Base-by-base conservation (phyloP, 352 stramenopile species). In the Pythium diclinum region DNA sequence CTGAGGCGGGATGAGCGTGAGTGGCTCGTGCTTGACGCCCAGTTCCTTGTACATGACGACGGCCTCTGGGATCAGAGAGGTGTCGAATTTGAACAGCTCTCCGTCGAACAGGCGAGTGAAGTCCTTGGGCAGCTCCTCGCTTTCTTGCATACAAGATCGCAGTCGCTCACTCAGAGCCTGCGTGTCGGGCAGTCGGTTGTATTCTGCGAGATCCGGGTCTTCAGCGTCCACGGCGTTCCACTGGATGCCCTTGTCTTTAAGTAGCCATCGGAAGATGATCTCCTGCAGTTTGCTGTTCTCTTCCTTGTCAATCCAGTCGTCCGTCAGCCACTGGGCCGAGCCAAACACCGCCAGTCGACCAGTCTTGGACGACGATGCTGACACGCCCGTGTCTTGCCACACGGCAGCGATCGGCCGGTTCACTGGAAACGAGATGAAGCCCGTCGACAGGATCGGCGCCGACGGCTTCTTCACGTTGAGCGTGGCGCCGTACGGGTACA, bases 281-380 rank as follows among this genome's bases (percentile, higher is more conserved):
- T 98, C 91, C 61, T 91, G 89, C 3, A 99, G 76, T 61, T 95
- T 94, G 6, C 62, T 67, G 74, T 99, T 99, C 58, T 97, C 89
- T 68, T 98, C 91, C 72, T 98, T 98, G 69, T 98, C 91, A 21
- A 99, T 74, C 89, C 90, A 99, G 42, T 98, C 87, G 67, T 99
- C 95, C 14, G 83, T 81, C 66, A 99, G 98, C 48, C 98, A 96
- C 32, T 98, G 91, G 0, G 87, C 76, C 17, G 89, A 97, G 19
- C 93, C 95, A 46, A 98, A 80, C 0, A 98, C 95, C 5, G 92
- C 73, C 4, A 98, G 53, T 1, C 92, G 78, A 0, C 86, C 86
- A 8, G 72, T 83, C 56, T 85, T 81, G 44, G 76, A 74, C 21
- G 83, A 74, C n/a, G 85, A 78, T 9, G 83, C 74, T n/a, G 76